Percentiles rank a stretch among this genome's conserved stretches.
Conservation (phyloP, 257 asterid genomes). For the Buddleja alternifolia region DNA sequence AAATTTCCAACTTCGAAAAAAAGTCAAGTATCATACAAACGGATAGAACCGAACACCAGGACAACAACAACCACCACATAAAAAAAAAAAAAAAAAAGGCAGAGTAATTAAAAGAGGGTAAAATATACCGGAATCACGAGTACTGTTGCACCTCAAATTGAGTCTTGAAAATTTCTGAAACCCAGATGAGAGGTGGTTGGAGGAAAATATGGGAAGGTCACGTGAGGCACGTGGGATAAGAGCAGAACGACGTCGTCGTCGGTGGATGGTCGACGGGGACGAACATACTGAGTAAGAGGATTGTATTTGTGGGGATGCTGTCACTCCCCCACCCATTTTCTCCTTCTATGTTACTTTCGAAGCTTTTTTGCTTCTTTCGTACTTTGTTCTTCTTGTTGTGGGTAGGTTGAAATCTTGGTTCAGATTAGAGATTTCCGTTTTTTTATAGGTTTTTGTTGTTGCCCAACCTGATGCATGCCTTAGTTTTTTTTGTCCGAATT, state of each 20-base stretch:
- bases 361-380: not conserved
- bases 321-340: slow-evolving; percentile 42
- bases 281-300: slow-evolving; percentile 21
- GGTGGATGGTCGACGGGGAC: slow-evolving; percentile 5
- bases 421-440: not conserved
- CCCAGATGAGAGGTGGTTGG: slow-evolving; percentile 26
- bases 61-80: not conserved
- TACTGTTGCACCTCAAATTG: slow-evolving; percentile 42
- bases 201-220: slow-evolving; percentile 17
- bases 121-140: slow-evolving; percentile 44
- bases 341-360: not conserved
- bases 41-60: not conserved
- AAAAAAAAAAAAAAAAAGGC: not conserved
- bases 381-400: not conserved
- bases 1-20: too few species aligned
- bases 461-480: too few species aligned
- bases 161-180: slow-evolving; percentile 30
- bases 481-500: too few species aligned
- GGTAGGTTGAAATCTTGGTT: not conserved
- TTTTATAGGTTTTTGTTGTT: too few species aligned
- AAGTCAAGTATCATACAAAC: too few species aligned
- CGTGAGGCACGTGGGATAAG: slow-evolving; percentile 21
- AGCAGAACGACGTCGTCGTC: slow-evolving; percentile 20
- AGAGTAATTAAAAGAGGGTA: not conserved
- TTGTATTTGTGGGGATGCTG: slow-evolving; percentile 27